phyloP scores from a whole-genome alignment of 78 protist species.

The Dictyostelium purpureum region DNA sequence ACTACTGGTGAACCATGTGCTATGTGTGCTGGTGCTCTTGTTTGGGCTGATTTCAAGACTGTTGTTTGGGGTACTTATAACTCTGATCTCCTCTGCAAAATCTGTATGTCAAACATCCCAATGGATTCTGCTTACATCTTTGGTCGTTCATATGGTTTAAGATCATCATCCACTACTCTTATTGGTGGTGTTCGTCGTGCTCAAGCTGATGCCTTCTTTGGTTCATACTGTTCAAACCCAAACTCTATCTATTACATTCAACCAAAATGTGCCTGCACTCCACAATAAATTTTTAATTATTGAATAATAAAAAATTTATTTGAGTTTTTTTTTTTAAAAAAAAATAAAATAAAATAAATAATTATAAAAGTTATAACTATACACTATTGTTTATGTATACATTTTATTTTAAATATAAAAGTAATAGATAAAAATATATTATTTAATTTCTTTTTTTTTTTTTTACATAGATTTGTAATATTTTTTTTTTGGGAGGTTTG shows the following conservation, averaged over 20 bases:
- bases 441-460: too few relatives aligned
- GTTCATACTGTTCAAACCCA: constrained; percentile 13
- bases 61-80: constrained; percentile 40
- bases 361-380: too few relatives aligned
- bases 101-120: constrained; percentile 48
- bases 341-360: too few relatives aligned
- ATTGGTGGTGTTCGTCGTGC: constrained; percentile 32
- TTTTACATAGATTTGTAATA: too few relatives aligned
- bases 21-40: constrained; percentile 23
- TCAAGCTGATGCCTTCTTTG: constrained; percentile 21
- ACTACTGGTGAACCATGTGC: constrained; percentile 69
- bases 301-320: too few relatives aligned
- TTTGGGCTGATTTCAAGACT: constrained; percentile 43
- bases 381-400: too few relatives aligned
- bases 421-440: too few relatives aligned
- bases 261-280: constrained; percentile 50
- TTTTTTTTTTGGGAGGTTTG: too few relatives aligned
- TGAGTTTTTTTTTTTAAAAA: too few relatives aligned
- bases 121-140: constrained; percentile 35
- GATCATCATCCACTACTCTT: neutral
- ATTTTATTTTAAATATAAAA: too few relatives aligned
- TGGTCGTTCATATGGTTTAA: constrained; percentile 23
- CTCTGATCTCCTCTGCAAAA: neutral
- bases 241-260: constrained; percentile 2
- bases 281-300: too few relatives aligned